phyloP scores from a whole-genome alignment of 164 flowering plant species.

The Stephania cephalantha region DNA sequence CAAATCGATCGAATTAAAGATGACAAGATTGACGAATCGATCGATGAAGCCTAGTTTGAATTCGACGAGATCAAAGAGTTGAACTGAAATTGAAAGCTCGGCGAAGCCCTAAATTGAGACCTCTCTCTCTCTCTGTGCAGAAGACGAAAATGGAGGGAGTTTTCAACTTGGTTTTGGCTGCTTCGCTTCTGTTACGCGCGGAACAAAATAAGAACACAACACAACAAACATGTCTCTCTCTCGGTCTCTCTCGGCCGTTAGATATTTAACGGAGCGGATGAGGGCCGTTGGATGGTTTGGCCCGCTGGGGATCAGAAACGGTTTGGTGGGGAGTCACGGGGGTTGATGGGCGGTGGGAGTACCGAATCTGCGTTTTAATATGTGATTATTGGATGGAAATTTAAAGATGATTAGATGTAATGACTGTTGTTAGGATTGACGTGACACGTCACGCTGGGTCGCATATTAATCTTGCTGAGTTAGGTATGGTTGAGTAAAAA shows the following conservation, averaged over 20 bases:
- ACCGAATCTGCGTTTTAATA: no score
- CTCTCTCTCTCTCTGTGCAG: neutral
- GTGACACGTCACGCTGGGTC: no score
- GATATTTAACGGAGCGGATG: no score
- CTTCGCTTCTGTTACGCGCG: neutral
- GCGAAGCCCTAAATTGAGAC: neutral
- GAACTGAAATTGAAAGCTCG: neutral
- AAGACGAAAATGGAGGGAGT: slow-evolving; percentile 6
- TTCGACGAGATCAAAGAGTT: neutral
- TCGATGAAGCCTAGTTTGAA: neutral
- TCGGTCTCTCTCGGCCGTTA: no score
- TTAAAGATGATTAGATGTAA: no score
- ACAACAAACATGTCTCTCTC: no score
- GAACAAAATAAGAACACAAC: neutral
- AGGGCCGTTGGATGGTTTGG: neutral
- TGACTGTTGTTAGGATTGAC: no score
- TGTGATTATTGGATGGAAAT: no score
- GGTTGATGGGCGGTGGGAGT: neutral
- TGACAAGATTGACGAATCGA: neutral
- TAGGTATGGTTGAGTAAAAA: no score
- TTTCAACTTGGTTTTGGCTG: neutral
- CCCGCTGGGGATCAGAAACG: no score
- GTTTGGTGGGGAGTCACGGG: neutral
- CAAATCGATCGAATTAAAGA: neutral
- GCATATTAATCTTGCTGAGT: no score